Percentiles rank a stretch among this genome's conserved stretches.
phyloP scores from a whole-genome alignment of 208 protist genomes.

The Leishmania tarentolae region DNA sequence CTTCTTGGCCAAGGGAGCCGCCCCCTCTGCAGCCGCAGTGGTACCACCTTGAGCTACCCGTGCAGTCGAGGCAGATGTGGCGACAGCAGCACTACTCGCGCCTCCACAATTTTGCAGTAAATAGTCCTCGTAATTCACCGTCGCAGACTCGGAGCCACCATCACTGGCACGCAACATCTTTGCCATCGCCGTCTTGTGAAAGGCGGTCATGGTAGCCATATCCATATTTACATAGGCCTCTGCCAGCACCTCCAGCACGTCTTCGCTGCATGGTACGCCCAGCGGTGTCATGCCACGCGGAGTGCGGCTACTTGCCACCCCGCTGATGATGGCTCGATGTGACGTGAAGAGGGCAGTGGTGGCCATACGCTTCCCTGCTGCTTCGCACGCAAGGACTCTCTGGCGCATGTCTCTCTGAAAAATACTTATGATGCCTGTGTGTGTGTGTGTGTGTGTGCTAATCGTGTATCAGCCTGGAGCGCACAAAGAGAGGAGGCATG shows the following conservation, averaged over 20 bases:
- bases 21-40: slow-evolving; percentile 19
- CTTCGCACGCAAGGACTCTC: background rate
- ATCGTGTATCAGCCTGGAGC: background rate
- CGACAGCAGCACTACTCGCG: slow-evolving; percentile 28
- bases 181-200: slow-evolving; percentile 60
- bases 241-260: slow-evolving; percentile 61
- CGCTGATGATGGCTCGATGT: slow-evolving; percentile 31
- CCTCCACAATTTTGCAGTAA: slow-evolving; percentile 68
- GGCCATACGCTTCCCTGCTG: background rate
- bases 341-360: slow-evolving; percentile 4
- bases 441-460: background rate
- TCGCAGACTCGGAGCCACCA: background rate
- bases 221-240: slow-evolving; percentile 77
- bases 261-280: slow-evolving; percentile 41
- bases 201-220: slow-evolving; percentile 45
- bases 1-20: slow-evolving; percentile 36
- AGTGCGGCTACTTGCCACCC: slow-evolving; percentile 40
- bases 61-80: background rate
- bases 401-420: slow-evolving; percentile 5
- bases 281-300: slow-evolving; percentile 57
- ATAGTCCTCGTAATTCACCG: slow-evolving; percentile 61
- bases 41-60: background rate
- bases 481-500: background rate
- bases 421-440: background rate
- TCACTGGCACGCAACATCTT: slow-evolving; percentile 48